Conservation (phyloP, 768 basidiomycete species). For the Trametes meyenii region DNA sequence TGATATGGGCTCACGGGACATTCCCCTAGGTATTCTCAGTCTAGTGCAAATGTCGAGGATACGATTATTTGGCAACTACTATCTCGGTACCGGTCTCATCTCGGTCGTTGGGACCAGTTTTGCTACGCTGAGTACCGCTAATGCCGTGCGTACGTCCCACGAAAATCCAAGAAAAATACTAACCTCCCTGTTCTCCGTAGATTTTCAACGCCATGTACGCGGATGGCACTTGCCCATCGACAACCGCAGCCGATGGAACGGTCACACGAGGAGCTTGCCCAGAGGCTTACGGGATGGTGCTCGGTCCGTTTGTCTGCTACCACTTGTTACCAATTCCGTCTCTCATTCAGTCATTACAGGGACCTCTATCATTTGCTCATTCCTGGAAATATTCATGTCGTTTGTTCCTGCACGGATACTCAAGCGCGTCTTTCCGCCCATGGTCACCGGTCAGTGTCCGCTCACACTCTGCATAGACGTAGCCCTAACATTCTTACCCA, state of each 20-base stretch:
- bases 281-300: conserved; percentile 77
- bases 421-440: conserved; percentile 74
- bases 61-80: conserved; percentile 61
- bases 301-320: conserved; percentile 47
- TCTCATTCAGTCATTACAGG: conserved; percentile 41
- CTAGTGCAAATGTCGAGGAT: conserved; percentile 79
- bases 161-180: not conserved
- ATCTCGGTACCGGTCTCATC: conserved; percentile 78
- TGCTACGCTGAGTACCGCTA: conserved; percentile 73
- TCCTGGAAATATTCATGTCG: conserved; percentile 78
- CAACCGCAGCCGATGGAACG: conserved; percentile 58
- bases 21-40: conserved; percentile 64
- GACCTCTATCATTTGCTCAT: conserved; percentile 75
- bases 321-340: not conserved
- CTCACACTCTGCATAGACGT: not conserved
- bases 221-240: conserved; percentile 75
- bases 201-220: conserved; percentile 78
- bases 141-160: conserved; percentile 48
- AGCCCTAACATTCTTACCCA: conserved; percentile 24
- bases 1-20: too few relatives aligned
- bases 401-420: conserved; percentile 69
- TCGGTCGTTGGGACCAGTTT: conserved; percentile 85
- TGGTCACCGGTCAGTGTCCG: conserved; percentile 61
- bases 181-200: conserved; percentile 35
- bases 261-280: conserved; percentile 65